phyloP scores from a whole-genome alignment of 306 rosid genomes.

The Lupinus albus region DNA sequence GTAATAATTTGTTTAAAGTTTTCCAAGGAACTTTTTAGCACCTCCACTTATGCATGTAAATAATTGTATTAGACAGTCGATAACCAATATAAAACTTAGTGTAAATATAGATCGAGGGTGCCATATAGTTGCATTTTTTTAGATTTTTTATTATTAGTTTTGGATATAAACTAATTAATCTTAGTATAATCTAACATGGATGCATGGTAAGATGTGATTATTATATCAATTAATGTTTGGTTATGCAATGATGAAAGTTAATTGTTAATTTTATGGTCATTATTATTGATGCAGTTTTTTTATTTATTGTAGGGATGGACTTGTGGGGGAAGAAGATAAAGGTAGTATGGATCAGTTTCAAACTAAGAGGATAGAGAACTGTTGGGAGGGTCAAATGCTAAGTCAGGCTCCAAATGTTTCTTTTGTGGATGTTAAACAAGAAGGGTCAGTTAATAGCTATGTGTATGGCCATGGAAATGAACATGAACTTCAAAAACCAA shows the following conservation, averaged over 20 bases:
- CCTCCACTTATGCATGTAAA: too few relatives aligned
- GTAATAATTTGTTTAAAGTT: too few relatives aligned
- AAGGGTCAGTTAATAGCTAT: conserved; percentile 52
- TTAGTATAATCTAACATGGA: neutral
- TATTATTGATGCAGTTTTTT: conserved; percentile 16
- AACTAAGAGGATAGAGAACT: conserved; percentile 64
- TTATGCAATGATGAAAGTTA: conserved; percentile 18
- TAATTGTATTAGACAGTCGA: too few relatives aligned
- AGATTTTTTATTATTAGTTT: too few relatives aligned
- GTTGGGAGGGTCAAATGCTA: conserved; percentile 68
- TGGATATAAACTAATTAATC: neutral
- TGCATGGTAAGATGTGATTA: conserved; percentile 16
- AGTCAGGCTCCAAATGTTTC: conserved; percentile 50
- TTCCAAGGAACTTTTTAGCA: too few relatives aligned
- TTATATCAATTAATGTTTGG: neutral
- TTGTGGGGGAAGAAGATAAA: conserved; percentile 69
- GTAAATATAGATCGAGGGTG: too few relatives aligned
- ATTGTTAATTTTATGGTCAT: neutral
- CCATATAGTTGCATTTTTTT: too few relatives aligned
- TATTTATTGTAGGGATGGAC: conserved; percentile 60
- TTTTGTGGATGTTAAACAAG: conserved; percentile 69
- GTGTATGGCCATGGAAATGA: conserved; percentile 59
- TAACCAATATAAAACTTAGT: too few relatives aligned
- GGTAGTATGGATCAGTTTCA: conserved; percentile 53
- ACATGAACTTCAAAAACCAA: conserved; percentile 49